phyloP scores from a whole-genome alignment of 176 grass and related monocot species.

The Aegilops longissima region DNA sequence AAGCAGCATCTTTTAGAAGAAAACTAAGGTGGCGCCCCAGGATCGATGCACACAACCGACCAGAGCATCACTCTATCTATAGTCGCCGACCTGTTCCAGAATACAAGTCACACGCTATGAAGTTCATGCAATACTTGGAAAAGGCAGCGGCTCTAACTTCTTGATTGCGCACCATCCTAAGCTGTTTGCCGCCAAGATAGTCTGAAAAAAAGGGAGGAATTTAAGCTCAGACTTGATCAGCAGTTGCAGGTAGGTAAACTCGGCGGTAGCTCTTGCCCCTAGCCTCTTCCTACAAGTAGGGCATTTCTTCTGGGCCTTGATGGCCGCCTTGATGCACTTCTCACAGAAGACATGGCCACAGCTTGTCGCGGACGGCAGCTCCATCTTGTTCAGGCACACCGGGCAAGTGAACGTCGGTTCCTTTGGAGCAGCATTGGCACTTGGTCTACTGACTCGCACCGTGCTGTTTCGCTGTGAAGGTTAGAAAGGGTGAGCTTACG shows the following conservation, averaged over 20 bases:
- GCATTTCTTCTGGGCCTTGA: slow-evolving; percentile 65
- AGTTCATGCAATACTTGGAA: neutral
- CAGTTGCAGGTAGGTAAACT: slow-evolving; percentile 51
- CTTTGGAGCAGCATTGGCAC: slow-evolving; percentile 12
- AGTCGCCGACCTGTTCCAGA: neutral
- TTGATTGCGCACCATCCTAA: neutral
- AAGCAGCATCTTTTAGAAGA: neutral
- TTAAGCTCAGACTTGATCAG: slow-evolving; percentile 10
- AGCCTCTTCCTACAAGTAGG: slow-evolving; percentile 63
- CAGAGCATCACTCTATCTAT: neutral
- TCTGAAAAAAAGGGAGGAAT: neutral
- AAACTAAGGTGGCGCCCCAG: neutral
- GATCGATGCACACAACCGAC: neutral
- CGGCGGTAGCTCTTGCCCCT: slow-evolving; percentile 44
- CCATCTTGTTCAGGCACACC: slow-evolving; percentile 57
- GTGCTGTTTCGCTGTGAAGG: neutral
- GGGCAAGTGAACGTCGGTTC: slow-evolving; percentile 54
- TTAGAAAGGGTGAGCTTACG: neutral
- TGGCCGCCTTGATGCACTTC: slow-evolving; percentile 49
- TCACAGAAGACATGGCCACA: slow-evolving; percentile 71
- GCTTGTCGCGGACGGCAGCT: slow-evolving; percentile 46
- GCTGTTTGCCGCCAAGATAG: neutral
- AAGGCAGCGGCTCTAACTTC: neutral
- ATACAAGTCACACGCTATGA: neutral
- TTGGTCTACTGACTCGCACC: neutral